Conservation (phyloP, 73 alveolate genomes). For the Breviolum minutum region DNA sequence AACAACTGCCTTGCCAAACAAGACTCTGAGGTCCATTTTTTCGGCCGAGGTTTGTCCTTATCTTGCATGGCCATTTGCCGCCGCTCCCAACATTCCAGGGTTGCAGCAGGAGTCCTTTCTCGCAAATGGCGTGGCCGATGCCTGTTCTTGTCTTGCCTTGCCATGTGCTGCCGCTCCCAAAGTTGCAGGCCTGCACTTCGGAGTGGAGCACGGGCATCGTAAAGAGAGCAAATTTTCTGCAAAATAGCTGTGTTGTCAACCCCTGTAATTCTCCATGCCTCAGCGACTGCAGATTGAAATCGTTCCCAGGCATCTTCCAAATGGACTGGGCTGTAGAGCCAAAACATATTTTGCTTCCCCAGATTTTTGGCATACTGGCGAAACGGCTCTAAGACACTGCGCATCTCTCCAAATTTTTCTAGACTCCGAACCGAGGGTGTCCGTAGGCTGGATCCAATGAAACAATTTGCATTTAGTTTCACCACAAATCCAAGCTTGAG, state of each 20-base stretch:
- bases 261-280: not conserved
- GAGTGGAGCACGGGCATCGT: not conserved
- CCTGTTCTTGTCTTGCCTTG: constrained; percentile 1
- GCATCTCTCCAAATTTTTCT: not conserved
- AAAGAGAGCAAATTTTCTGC: not conserved
- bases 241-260: not conserved
- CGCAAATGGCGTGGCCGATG: not conserved
- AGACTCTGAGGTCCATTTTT: too few species aligned
- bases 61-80: too few species aligned
- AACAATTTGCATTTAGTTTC: too few species aligned
- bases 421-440: not conserved
- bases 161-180: constrained; percentile 27
- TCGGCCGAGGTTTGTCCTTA: too few species aligned
- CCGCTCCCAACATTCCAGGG: too few species aligned
- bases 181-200: not conserved
- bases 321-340: not conserved
- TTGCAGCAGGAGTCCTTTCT: too few species aligned
- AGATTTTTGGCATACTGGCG: not conserved
- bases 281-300: not conserved
- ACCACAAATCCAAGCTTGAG: not conserved
- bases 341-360: not conserved
- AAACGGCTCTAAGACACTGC: not conserved
- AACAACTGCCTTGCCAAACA: too few species aligned
- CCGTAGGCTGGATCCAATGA: too few species aligned
- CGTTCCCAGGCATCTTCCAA: constrained; percentile 4